phyloP scores from a whole-genome alignment of 306 rosid genomes.

The Canavalia ensiformis region DNA sequence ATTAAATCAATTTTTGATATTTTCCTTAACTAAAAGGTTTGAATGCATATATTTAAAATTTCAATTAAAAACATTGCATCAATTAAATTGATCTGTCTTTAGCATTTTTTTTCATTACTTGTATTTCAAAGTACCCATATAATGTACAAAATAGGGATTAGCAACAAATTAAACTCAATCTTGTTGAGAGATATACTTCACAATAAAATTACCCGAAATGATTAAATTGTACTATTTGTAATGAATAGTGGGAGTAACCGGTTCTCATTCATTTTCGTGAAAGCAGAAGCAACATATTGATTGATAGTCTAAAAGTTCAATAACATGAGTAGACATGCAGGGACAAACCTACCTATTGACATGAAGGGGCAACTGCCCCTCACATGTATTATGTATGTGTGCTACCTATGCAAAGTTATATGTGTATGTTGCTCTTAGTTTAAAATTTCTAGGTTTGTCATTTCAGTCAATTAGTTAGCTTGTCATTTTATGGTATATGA shows the following conservation, averaged over 20 bases:
- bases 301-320: not conserved
- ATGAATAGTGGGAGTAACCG: not conserved
- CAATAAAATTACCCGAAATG: not conserved
- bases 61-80: not conserved
- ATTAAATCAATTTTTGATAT: not conserved
- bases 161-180: not conserved
- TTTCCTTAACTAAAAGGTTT: not conserved
- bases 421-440: too few species aligned
- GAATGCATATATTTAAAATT: not conserved
- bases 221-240: not conserved
- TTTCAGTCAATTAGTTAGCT: too few species aligned
- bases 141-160: too few species aligned
- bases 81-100: not conserved
- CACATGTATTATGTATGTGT: too few species aligned
- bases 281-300: not conserved
- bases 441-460: too few species aligned
- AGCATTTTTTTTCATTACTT: too few species aligned
- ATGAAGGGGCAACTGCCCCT: too few species aligned
- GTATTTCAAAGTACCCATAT: too few species aligned
- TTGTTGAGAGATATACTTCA: not conserved
- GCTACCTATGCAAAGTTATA: too few species aligned
- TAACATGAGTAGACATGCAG: not conserved
- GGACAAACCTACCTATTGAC: too few species aligned
- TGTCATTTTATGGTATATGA: too few species aligned
- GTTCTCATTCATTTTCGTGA: not conserved